Evolutionary conservation across 1,284 basidiomycete species (phyloP).

Genomic region (Lentinula novae-zelandiae): DNA sequence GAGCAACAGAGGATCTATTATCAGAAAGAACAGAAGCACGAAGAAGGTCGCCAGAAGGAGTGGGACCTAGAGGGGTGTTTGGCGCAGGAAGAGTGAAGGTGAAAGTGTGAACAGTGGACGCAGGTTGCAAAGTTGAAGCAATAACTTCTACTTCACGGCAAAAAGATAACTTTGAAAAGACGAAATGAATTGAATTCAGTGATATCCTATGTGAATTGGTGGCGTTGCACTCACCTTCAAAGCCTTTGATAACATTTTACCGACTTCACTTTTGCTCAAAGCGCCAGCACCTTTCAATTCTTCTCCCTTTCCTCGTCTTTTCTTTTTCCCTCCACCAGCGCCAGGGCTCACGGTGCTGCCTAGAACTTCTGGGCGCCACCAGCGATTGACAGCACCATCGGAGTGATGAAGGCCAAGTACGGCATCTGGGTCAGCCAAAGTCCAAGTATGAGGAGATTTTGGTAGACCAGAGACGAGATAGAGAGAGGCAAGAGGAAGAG

Average conservation of each 20-base stretch:
- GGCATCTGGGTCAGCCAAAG: slow-evolving; percentile 85
- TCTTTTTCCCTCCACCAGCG: slow-evolving; percentile 63
- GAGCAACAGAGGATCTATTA: slow-evolving; percentile 52
- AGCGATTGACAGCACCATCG: slow-evolving; percentile 85
- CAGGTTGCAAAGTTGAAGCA: slow-evolving; percentile 86
- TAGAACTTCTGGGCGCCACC: slow-evolving; percentile 93
- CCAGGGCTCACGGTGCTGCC: slow-evolving; percentile 86
- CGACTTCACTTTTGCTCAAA: slow-evolving; percentile 78
- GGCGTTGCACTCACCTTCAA: slow-evolving; percentile 62
- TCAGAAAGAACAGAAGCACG: slow-evolving; percentile 68
- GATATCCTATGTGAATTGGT: neutral
- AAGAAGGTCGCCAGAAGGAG: slow-evolving; percentile 65
- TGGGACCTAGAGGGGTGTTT: slow-evolving; percentile 66
- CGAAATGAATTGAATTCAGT: slow-evolving; percentile 3
- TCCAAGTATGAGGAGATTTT: slow-evolving; percentile 90
- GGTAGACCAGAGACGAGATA: slow-evolving; percentile 84
- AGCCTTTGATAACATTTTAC: slow-evolving; percentile 86
- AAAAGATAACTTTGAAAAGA: slow-evolving; percentile 65
- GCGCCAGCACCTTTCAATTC: slow-evolving; percentile 70
- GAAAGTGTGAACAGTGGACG: slow-evolving; percentile 91
- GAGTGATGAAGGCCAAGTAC: slow-evolving; percentile 81
- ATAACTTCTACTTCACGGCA: slow-evolving; percentile 93
- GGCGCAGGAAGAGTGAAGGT: slow-evolving; percentile 79
- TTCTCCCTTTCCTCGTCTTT: slow-evolving; percentile 57
- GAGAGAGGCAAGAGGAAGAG: slow-evolving; percentile 73